Conservation (phyloP, 2,329 filamentous ascomycete genomes). For the Dactylellina parvicollis region DNA sequence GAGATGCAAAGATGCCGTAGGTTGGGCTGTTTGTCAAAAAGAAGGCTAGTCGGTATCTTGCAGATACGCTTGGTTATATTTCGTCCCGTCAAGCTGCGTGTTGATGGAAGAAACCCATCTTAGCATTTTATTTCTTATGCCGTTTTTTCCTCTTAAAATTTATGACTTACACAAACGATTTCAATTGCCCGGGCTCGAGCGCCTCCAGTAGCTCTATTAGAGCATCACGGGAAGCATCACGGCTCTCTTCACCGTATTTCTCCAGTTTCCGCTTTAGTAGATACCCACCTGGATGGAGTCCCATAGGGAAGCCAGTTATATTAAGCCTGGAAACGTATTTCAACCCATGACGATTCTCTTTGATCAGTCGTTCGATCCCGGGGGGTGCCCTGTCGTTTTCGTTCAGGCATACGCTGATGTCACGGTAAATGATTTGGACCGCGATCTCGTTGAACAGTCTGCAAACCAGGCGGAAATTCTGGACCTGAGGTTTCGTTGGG, state of each 20-base stretch:
- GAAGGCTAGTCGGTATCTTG: background rate
- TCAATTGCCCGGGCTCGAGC: slow-evolving; percentile 13
- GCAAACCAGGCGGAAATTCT: slow-evolving; percentile 25
- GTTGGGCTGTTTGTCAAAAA: slow-evolving; percentile 14
- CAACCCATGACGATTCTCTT: background rate
- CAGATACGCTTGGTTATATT: slow-evolving; percentile 8
- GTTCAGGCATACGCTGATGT: slow-evolving; percentile 15
- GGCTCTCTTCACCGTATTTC: slow-evolving; percentile 6
- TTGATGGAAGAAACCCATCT: background rate
- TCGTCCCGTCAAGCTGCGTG: slow-evolving; percentile 13
- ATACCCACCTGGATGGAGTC: background rate
- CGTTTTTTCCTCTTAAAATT: too few species aligned
- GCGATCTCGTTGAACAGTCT: slow-evolving; percentile 31
- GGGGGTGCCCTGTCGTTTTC: background rate
- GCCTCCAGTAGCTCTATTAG: background rate
- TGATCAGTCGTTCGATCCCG: background rate
- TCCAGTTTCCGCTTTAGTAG: background rate
- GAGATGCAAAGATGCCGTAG: slow-evolving; percentile 27
- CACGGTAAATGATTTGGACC: slow-evolving; percentile 2
- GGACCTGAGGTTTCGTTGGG: too few species aligned
- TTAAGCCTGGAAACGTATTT: slow-evolving; percentile 1
- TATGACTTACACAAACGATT: slow-evolving; percentile 34
- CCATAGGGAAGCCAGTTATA: slow-evolving; percentile 5
- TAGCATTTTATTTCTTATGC: too few species aligned
- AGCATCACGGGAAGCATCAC: background rate